A percentile compares a stretch with the other conserved stretches of the same genome.
Evolutionary conservation across 139 green algal genomes (phyloP).

Genomic region (Closterium sp.): DNA sequence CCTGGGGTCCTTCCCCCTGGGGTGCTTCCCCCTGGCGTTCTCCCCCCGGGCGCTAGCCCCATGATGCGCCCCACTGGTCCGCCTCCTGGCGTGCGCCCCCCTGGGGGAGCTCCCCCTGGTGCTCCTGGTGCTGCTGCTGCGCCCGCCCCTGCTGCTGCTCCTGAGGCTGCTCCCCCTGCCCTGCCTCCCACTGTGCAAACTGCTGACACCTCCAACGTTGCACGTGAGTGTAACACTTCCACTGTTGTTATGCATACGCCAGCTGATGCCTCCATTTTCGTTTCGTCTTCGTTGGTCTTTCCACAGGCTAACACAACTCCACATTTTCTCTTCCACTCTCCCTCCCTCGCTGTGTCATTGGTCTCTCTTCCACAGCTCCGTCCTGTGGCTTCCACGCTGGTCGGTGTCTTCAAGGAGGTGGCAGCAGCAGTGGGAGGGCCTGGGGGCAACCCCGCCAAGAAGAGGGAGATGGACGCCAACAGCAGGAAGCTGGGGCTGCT

Average conservation of each 20-base stretch:
- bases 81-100: background rate
- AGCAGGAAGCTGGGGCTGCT: conserved; percentile 79
- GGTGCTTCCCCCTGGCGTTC: background rate
- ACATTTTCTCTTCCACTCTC: background rate
- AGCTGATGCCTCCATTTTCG: background rate
- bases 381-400: no score
- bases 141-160: conserved; percentile 9
- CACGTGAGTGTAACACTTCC: background rate
- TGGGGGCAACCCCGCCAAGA: conserved; percentile 58
- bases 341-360: background rate
- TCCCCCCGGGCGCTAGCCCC: background rate
- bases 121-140: background rate
- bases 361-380: background rate
- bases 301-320: no score
- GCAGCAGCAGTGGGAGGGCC: conserved; percentile 38
- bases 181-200: conserved; percentile 43
- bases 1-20: background rate
- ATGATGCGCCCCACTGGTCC: conserved; percentile 3
- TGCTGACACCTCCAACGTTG: conserved; percentile 40
- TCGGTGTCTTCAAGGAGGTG: conserved; percentile 64
- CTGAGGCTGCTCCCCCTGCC: conserved; percentile 1
- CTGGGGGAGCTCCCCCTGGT: conserved; percentile 9
- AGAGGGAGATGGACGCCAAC: conserved; percentile 93
- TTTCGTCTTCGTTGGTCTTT: background rate
- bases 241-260: background rate